phyloP scores from a whole-genome alignment of 2,329 filamentous ascomycete species.

The Parascedosporium putredinis region DNA sequence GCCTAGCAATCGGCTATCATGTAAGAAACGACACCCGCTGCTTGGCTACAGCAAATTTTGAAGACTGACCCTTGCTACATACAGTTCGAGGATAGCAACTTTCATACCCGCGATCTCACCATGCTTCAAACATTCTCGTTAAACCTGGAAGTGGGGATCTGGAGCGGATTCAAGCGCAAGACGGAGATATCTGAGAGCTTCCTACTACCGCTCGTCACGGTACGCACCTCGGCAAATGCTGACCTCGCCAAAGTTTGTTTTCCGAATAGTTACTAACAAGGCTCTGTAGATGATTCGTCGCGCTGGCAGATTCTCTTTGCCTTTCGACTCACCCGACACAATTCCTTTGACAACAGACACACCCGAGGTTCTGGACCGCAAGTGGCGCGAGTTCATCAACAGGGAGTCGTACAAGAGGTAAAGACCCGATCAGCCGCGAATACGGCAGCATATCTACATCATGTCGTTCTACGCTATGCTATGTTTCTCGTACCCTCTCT shows the following conservation, averaged over 20 bases:
- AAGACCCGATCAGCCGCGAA: too few species aligned
- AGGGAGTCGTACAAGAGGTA: conserved; percentile 51
- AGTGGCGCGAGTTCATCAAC: conserved; percentile 56
- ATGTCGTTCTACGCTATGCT: too few species aligned
- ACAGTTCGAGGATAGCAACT: conserved; percentile 40
- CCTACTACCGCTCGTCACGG: conserved; percentile 32
- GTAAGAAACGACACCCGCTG: too few species aligned
- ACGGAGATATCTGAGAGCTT: conserved; percentile 47
- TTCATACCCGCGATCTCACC: conserved; percentile 33
- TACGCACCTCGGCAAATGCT: conserved; percentile 16
- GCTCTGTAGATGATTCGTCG: conserved; percentile 39
- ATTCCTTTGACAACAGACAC: conserved; percentile 31
- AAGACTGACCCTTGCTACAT: background rate
- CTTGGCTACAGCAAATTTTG: too few species aligned
- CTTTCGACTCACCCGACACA: background rate
- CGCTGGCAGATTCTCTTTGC: conserved; percentile 45
- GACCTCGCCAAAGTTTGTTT: background rate
- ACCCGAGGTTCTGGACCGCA: conserved; percentile 45
- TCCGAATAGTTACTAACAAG: conserved; percentile 13
- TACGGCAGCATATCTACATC: too few species aligned
- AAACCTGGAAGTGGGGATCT: conserved; percentile 38
- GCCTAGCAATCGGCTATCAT: conserved; percentile 18
- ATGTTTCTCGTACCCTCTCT: too few species aligned
- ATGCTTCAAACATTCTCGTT: conserved; percentile 39
- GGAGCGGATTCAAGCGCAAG: conserved; percentile 44